Evolutionary conservation across 768 basidiomycete species (phyloP).

Genomic region (Favolaschia claudopus): DNA sequence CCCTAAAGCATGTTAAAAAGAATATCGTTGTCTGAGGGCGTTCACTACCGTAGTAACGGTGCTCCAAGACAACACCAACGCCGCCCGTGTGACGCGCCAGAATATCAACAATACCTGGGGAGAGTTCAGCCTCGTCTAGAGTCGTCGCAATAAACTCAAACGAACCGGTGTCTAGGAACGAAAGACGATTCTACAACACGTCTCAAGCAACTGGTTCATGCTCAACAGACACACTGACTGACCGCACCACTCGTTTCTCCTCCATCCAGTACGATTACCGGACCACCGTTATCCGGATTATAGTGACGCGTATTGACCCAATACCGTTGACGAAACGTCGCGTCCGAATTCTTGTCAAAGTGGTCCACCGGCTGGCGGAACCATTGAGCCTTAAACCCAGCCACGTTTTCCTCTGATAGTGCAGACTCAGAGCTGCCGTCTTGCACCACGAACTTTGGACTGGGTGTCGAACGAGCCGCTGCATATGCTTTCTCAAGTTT

Average conservation of each 20-base stretch:
- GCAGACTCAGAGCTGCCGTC: slow-evolving; percentile 22
- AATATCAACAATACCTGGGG: slow-evolving; percentile 78
- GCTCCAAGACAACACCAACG: slow-evolving; percentile 89
- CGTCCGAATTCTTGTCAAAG: slow-evolving; percentile 58
- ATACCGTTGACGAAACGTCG: slow-evolving; percentile 87
- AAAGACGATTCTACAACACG: slow-evolving; percentile 48
- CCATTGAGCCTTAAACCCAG: slow-evolving; percentile 65
- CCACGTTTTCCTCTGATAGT: slow-evolving; percentile 22
- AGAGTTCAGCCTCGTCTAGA: neutral
- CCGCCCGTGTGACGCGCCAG: slow-evolving; percentile 86
- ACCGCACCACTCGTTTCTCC: slow-evolving; percentile 91
- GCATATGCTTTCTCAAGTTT: slow-evolving; percentile 53
- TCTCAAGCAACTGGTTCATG: slow-evolving; percentile 27
- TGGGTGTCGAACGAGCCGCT: slow-evolving; percentile 24
- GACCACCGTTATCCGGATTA: slow-evolving; percentile 70
- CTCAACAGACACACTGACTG: slow-evolving; percentile 52
- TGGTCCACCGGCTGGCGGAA: slow-evolving; percentile 92
- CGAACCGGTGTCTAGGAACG: slow-evolving; percentile 69
- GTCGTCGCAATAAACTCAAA: neutral
- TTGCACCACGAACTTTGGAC: slow-evolving; percentile 31
- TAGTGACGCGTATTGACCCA: slow-evolving; percentile 92
- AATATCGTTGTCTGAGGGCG: neutral
- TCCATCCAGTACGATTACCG: slow-evolving; percentile 91
- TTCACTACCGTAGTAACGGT: slow-evolving; percentile 82
- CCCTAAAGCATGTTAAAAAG: slow-evolving; percentile 47